Conservation (phyloP, 2,329 filamentous ascomycete genomes). For the Aspergillus spinulosporus region DNA sequence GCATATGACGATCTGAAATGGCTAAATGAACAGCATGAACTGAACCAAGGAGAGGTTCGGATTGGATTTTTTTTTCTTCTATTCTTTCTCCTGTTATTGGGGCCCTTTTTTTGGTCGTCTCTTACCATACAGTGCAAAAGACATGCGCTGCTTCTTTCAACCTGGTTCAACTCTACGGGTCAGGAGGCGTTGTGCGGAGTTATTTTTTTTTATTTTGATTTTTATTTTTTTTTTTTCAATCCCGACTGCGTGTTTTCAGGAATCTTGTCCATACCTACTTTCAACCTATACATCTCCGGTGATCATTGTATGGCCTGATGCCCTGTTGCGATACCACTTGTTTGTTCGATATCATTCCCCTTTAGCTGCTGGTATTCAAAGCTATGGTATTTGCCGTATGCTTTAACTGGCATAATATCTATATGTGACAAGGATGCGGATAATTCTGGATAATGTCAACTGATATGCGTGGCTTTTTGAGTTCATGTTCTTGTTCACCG, state of each 20-base stretch:
- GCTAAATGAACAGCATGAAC: conserved; percentile 24
- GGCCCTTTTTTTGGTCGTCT: conserved; percentile 5
- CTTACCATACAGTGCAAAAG: conserved; percentile 11
- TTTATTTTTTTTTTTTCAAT: not conserved
- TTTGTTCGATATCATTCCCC: conserved; percentile 18
- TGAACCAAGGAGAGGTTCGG: conserved; percentile 7
- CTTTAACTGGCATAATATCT: conserved; percentile 9
- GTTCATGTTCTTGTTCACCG: not conserved
- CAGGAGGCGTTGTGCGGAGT: conserved; percentile 15
- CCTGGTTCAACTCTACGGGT: not conserved
- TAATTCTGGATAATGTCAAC: conserved; percentile 22
- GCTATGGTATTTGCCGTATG: conserved; percentile 8
- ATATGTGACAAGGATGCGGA: conserved; percentile 10
- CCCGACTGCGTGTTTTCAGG: not conserved
- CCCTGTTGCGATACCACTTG: conserved; percentile 24
- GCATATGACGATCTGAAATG: conserved; percentile 19
- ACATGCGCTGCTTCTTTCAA: conserved; percentile 1
- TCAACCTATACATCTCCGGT: conserved; percentile 11
- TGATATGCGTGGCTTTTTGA: conserved; percentile 15
- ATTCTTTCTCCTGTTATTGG: conserved; percentile 9
- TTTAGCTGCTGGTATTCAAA: conserved; percentile 18
- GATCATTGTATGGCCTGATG: conserved; percentile 14
- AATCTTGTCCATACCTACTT: conserved; percentile 17
- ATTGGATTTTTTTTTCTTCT: conserved; percentile 10
- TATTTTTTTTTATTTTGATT: conserved; percentile 8